Conservation (phyloP, 371 early-diverging fungal species). For the Mucor indicus region DNA sequence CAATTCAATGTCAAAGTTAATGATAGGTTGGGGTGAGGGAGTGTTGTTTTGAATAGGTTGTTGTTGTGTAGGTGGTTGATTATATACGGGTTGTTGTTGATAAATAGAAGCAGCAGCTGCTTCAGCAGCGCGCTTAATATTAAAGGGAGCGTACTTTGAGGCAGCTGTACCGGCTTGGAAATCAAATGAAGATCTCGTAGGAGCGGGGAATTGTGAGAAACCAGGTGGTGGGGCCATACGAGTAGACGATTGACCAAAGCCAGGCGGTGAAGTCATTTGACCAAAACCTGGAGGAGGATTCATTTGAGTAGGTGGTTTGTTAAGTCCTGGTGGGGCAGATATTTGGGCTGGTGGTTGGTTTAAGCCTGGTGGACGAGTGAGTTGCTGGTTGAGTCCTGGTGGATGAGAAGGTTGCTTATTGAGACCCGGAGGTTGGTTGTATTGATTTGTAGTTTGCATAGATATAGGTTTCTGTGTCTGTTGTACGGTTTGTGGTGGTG, state of each 20-base stretch:
- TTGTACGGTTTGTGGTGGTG: neutral
- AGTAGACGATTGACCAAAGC: no score
- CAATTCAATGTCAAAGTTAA: constrained; percentile 39
- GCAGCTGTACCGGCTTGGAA: constrained; percentile 10
- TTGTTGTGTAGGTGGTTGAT: neutral
- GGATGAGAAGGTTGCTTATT: neutral
- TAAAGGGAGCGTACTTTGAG: constrained; percentile 16
- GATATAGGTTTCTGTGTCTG: neutral
- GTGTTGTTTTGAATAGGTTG: constrained; percentile 6
- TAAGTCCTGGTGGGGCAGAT: no score
- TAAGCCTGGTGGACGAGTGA: neutral
- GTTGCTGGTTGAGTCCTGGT: neutral
- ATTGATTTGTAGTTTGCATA: neutral
- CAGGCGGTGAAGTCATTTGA: neutral
- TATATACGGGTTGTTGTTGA: constrained; percentile 3
- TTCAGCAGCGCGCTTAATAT: no score
- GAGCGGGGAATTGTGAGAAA: neutral
- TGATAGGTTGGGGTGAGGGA: constrained; percentile 1
- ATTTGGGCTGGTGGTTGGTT: no score
- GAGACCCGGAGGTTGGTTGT: neutral
- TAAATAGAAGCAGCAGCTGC: neutral
- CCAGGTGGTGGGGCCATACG: no score
- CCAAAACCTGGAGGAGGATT: no score
- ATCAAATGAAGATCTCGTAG: neutral
- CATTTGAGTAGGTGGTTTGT: no score